A percentile compares a stretch with the other conserved stretches of the same genome.
Conservation (phyloP, 2,329 filamentous ascomycete species). For the Thielaviopsis euricoi region DNA sequence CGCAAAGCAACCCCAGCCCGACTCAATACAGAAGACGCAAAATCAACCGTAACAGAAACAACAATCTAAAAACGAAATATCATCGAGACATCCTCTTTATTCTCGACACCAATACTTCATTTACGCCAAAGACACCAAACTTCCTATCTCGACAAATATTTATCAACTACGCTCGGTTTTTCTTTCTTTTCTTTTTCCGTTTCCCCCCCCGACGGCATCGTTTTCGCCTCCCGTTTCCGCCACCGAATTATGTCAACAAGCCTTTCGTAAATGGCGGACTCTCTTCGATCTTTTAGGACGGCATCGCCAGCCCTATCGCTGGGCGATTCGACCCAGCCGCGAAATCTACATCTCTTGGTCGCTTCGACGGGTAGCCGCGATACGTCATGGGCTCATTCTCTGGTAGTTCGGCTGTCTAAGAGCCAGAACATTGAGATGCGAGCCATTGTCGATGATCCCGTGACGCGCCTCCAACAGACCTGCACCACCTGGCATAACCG, state of each 20-base stretch:
- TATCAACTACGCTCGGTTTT: background rate
- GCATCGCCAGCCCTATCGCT: conserved; percentile 20
- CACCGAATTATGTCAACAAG: background rate
- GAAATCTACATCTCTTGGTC: conserved; percentile 39
- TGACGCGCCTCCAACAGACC: conserved; percentile 44
- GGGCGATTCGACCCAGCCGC: conserved; percentile 19
- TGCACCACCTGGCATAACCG: conserved; percentile 43
- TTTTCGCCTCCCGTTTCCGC: background rate
- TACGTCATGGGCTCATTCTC: conserved; percentile 46
- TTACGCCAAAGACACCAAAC: background rate
- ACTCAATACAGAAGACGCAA: background rate
- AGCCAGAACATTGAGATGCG: conserved; percentile 43
- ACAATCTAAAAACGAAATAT: background rate
- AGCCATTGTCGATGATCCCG: conserved; percentile 49
- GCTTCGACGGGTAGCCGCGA: conserved; percentile 49
- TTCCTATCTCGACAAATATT: too few relatives aligned
- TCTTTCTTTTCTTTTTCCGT: background rate
- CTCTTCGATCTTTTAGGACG: conserved; percentile 1
- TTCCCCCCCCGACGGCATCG: background rate
- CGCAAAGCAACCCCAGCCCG: background rate
- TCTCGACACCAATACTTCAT: background rate
- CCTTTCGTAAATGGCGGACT: conserved; percentile 8
- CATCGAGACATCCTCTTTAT: background rate
- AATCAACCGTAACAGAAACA: background rate
- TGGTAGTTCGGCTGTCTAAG: conserved; percentile 51